Evolutionary conservation across 2,329 filamentous ascomycete genomes (phyloP), one percentile per base, ranked within the genome.

Genomic region (Sporothrix pallida): DNA sequence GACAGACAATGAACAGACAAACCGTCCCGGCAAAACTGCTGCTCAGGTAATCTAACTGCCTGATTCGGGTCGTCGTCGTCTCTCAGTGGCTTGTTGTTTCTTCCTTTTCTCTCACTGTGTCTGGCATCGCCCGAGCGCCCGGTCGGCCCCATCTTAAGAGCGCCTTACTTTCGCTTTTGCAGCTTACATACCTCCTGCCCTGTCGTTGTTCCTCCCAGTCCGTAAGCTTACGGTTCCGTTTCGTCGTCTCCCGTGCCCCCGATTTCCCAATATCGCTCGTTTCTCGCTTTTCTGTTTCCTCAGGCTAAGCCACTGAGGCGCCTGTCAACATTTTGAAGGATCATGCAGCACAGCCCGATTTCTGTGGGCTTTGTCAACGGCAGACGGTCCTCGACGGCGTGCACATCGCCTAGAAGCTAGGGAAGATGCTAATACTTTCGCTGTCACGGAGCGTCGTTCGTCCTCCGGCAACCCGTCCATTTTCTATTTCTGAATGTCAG

Each of bases 271-370:
- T 37, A 13, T 65, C 37, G 8, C 37, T 23, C 60, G 37, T 65
- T 50, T 67, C 63, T 67, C 44, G 20, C 63, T 50, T 67, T 50
- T 10, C 12, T 5, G 31, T 67, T 17, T 65, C 60, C 44, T 50
- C 44, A 67, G 63, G 63, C 63, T 50, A 20, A 67, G 63, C 63
- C 44, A 67, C 31, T 20, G 50, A 31, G 63, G 42, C 46, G 23
- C 63, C 63, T 15, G 46, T 20, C 63, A 67, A 50, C 63, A 26
- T 23, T 37, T 37, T 13, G 23, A 23, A 67, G 44, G 44, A 48
- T 67, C 42, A 67, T 50, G 63, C 20, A 31, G 63, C 63, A 50
- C 44, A 67, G 63, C 63, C 63, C 60, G n/a, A 46, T 65, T 65
- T 65, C 37, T 46, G 60, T 46, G 37, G 60, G 12, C 60, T 65